Conservation (phyloP, 1,139 yeast genomes). For the Suhomyces guaymorum region DNA sequence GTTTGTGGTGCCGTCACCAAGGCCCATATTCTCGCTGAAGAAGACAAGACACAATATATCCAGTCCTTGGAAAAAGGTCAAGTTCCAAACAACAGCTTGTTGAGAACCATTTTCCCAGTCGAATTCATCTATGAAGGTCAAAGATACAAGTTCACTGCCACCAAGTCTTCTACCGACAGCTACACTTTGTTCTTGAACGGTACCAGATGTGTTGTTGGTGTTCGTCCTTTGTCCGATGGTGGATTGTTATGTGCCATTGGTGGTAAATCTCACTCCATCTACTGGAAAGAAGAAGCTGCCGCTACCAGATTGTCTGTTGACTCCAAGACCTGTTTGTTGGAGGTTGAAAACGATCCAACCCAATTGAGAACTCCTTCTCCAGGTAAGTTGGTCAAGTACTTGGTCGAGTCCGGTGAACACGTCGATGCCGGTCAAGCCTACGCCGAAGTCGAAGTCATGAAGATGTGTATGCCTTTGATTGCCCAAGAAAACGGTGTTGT, state of each 20-base stretch:
- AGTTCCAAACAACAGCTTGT: conserved; percentile 77
- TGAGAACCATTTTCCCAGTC: conserved; percentile 86
- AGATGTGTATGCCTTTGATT: conserved; percentile 92
- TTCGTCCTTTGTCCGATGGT: conserved; percentile 86
- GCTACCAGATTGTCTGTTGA: conserved; percentile 97
- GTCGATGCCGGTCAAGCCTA: conserved; percentile 88
- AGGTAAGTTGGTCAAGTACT: conserved; percentile 90
- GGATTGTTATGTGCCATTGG: conserved; percentile 85
- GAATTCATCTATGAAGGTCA: conserved; percentile 95
- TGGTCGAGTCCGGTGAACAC: conserved; percentile 95
- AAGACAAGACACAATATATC: conserved; percentile 66
- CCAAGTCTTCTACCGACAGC: conserved; percentile 81
- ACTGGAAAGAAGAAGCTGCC: conserved; percentile 96
- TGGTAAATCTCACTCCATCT: conserved; percentile 91
- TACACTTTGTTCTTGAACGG: conserved; percentile 93
- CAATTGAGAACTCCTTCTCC: conserved; percentile 98
- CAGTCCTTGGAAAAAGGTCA: conserved; percentile 89
- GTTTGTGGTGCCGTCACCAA: conserved; percentile 97
- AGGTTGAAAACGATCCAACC: conserved; percentile 96
- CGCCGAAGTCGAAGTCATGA: conserved; percentile 99
- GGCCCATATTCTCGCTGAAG: conserved; percentile 81
- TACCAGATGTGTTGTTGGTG: conserved; percentile 84
- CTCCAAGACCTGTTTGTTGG: conserved; percentile 89
- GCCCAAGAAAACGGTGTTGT: conserved; percentile 93
- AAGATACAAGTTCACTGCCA: conserved; percentile 92